Evolutionary conservation across 2,329 filamentous ascomycete species (phyloP), one percentile per base, ranked within the genome.

Genomic region (Fusarium anthophilum): DNA sequence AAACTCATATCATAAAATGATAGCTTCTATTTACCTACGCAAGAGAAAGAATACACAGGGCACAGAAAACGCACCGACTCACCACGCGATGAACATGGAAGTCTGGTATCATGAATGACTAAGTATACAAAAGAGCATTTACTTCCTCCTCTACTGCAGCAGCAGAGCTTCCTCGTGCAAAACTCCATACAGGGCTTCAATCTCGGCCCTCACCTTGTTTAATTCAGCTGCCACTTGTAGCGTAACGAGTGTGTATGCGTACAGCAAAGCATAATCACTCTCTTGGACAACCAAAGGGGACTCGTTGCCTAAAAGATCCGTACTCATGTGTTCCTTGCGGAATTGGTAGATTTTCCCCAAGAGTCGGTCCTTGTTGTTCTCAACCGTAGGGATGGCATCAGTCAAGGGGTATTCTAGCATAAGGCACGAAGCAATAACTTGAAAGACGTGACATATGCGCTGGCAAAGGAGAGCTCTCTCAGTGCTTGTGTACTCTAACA

Each of bases 321-420:
- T 74, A 22, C 82, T 83, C 64, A 85, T 86, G 62, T 91, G 90
- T 63, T 92, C 90, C 80, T 93, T 92, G 63, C 96, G 88, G 82
- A 96, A 98, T 78, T 93, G 91, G 77, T 97, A 96, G 44, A 98
- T 93, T 83, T 94, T 96, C 26, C 94, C 93, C 28, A 99, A 86
- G 51, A 98, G 85, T 66, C 93, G 87, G 80, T 99, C 95, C 72
- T 96, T 90, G 45, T 92, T 91, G 80, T 93, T 90, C 56, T 93
- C 91, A 38, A 97, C 93, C 70, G 92, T 95, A 0, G 96, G 96
- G 47, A 98, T 87, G 18, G 93, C 94, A 79, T 98, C 95, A 41
- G 93, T 96, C 66, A 99, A 87, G 1, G 96, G 95, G 78, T 98
- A 98, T 83, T 98, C 95, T 14, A 98, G 88, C 87, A 97, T 98